phyloP scores from a whole-genome alignment of 108 stramenopile species.

The Mayamaea pseudoterrestris region DNA sequence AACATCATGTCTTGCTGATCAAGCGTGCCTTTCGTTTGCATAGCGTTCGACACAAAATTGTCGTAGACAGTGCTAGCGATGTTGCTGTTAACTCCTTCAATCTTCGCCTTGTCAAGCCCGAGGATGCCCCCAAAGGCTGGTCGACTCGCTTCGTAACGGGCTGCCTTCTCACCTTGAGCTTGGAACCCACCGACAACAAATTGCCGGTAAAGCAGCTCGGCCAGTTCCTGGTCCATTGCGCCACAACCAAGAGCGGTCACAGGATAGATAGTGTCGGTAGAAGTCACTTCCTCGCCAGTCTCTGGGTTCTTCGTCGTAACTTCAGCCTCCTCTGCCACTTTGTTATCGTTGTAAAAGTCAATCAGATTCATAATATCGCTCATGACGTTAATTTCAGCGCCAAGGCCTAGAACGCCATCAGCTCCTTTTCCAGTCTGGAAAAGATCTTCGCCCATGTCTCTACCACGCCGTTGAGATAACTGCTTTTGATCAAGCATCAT shows the following conservation, averaged over 20 bases:
- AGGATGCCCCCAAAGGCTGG: slow-evolving; percentile 74
- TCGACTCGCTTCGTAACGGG: slow-evolving; percentile 57
- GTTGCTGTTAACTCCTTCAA: slow-evolving; percentile 63
- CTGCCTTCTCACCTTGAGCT: slow-evolving; percentile 51
- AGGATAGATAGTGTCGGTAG: slow-evolving; percentile 62
- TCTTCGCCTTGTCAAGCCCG: slow-evolving; percentile 57
- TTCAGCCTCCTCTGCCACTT: slow-evolving; percentile 47
- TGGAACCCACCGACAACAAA: slow-evolving; percentile 77
- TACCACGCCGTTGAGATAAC: slow-evolving; percentile 52
- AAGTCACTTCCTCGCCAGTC: slow-evolving; percentile 48
- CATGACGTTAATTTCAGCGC: slow-evolving; percentile 79
- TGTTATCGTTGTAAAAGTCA: slow-evolving; percentile 81
- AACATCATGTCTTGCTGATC: slow-evolving; percentile 94
- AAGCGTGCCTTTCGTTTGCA: slow-evolving; percentile 65
- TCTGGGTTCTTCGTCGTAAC: slow-evolving; percentile 61
- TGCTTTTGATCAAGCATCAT: slow-evolving; percentile 59
- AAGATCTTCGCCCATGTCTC: slow-evolving; percentile 74
- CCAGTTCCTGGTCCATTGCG: slow-evolving; percentile 52
- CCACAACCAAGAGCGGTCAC: slow-evolving; percentile 57
- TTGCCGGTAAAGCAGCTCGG: slow-evolving; percentile 72
- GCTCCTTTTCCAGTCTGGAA: slow-evolving; percentile 66
- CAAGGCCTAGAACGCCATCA: slow-evolving; percentile 68
- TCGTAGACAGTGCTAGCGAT: slow-evolving; percentile 79
- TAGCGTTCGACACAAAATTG: slow-evolving; percentile 70
- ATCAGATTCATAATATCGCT: slow-evolving; percentile 78